Evolutionary conservation across 2,329 filamentous ascomycete genomes (phyloP), one percentile per base, ranked within the genome.

Genomic region (Sporothrix mexicana): DNA sequence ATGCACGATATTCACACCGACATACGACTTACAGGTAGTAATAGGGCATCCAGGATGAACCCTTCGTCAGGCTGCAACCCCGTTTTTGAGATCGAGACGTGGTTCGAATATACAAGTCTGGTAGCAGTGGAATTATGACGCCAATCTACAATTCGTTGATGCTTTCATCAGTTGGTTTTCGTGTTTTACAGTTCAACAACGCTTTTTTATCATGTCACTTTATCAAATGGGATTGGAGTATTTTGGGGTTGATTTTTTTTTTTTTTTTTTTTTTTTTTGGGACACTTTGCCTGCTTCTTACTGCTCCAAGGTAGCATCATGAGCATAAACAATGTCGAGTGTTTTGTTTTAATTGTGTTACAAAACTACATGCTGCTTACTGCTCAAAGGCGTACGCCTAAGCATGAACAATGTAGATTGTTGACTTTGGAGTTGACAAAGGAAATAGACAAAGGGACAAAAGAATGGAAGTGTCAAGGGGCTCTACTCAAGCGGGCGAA

Each of bases 341-440:
- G 59, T 62, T 62, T 62, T 20, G n/a, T n/a, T 43, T 62, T 43
- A 4, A 36, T n/a, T n/a, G n/a, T n/a, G n/a, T 55, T 55, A 10
- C n/a, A 20, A 25, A 9, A 15, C 10, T 4, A n/a, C n/a, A n/a
- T 57, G 23, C 13, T 57, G 25, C 53, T 57, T 57, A 57, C 53
- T 57, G 53, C 53, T 15, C 23, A 3, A 57, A 57, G 53, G 23
- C 20, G 13, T 41, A 7, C 10, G 43, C 30, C 59, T n/a, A 17
- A 62, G 59, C 59, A 62, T 62, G 59, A 62, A 45, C 59, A 62
- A 10, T 30, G 17, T 43, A 45, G 36, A 15, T 23, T 43, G 59
- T 62, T 62, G 43, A 20, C 1, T 20, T 51, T n/a, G 30, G n/a
- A n/a, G 23, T 62, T 45, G 13, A 36, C 57, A 61, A 61, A 41